These are phyloP conservation scores for Penicillium sumatraense DNA, from an alignment of 2,329 filamentous ascomycete species.

Conservation along the genomic window DNA sequence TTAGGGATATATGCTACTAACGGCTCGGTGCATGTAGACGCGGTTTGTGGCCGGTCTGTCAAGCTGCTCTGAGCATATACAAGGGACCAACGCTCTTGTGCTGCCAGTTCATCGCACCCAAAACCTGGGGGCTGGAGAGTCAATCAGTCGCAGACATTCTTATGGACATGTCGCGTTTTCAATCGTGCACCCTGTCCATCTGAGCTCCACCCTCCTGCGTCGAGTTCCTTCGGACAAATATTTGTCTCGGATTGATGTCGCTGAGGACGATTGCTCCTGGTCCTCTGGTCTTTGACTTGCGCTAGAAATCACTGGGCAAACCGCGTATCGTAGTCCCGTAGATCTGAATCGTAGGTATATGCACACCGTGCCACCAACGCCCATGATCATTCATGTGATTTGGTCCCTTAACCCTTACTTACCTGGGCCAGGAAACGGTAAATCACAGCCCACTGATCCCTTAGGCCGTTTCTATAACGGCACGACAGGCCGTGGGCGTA, in stretches of 20 bases:
- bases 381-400: not conserved
- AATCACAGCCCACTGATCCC: no score
- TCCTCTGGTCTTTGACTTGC: not conserved
- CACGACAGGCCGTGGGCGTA: no score
- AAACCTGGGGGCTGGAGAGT: not conserved
- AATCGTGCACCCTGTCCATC: not conserved
- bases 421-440: no score
- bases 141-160: not conserved
- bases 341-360: not conserved
- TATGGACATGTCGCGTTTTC: not conserved
- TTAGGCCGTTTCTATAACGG: no score
- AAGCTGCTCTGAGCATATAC: not conserved
- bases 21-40: slow-evolving; percentile 17
- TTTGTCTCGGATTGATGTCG: not conserved
- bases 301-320: not conserved
- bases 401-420: no score
- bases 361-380: not conserved
- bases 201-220: not conserved
- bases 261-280: not conserved
- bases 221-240: not conserved
- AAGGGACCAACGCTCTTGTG: not conserved
- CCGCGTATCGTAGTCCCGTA: not conserved
- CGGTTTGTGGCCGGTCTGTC: not conserved
- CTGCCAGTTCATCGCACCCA: not conserved
- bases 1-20: slow-evolving; percentile 21